These are phyloP conservation scores for Aspergillus felis DNA, from an alignment of 2,329 filamentous ascomycete genomes.

Conservation along the genomic window DNA sequence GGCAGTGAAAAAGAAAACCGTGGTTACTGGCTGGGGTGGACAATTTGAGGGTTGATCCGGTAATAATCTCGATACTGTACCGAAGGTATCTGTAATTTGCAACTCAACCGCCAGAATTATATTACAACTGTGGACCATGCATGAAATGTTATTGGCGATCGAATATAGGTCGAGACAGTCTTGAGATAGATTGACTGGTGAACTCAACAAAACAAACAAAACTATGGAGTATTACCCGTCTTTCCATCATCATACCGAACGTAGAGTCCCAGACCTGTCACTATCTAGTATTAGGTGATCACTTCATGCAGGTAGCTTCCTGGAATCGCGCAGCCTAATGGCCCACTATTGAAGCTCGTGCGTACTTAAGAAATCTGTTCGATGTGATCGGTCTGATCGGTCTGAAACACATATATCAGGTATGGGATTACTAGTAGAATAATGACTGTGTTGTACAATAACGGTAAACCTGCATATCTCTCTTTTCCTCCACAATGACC, in stretches of 20 bases:
- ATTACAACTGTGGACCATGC: neutral
- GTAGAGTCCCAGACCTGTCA: neutral
- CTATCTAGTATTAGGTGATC: constrained; percentile 4
- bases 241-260: neutral
- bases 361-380: neutral
- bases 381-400: neutral
- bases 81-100: neutral
- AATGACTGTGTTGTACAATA: neutral
- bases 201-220: too few species aligned
- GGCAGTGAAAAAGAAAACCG: neutral
- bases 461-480: neutral
- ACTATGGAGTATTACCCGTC: too few species aligned
- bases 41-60: too few species aligned
- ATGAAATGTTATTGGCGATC: too few species aligned
- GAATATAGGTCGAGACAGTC: too few species aligned
- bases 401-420: neutral
- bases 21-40: neutral
- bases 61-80: neutral
- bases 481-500: neutral
- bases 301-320: constrained; percentile 5
- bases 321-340: constrained; percentile 2
- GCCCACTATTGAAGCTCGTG: neutral
- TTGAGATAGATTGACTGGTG: too few species aligned
- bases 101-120: neutral
- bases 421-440: neutral